These are phyloP conservation scores for Colletotrichum sp. DNA, from an alignment of 2,329 filamentous ascomycete genomes.

Conservation along the genomic window DNA sequence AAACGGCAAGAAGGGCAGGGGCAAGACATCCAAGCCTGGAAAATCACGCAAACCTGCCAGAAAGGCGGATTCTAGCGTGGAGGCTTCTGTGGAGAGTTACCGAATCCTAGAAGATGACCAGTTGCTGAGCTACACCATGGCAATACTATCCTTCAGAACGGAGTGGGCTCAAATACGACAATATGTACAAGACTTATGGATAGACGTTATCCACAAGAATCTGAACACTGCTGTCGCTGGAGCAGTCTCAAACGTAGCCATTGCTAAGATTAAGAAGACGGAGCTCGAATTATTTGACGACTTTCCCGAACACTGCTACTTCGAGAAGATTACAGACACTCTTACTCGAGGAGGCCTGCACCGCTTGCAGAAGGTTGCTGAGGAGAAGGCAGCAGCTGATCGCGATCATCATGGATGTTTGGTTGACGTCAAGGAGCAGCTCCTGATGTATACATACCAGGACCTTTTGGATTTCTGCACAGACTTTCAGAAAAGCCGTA, in stretches of 20 bases:
- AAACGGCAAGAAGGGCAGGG: background rate
- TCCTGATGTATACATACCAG: conserved; percentile 45
- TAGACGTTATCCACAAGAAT: background rate
- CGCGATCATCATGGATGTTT: background rate
- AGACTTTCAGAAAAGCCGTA: conserved; percentile 49
- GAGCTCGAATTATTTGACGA: background rate
- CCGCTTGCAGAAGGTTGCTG: background rate
- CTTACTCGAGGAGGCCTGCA: background rate
- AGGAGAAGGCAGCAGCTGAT: background rate
- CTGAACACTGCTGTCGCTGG: background rate
- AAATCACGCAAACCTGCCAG: background rate
- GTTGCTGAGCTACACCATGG: background rate
- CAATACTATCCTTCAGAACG: background rate
- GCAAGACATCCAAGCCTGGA: background rate
- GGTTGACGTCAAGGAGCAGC: conserved; percentile 48
- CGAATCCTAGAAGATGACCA: background rate
- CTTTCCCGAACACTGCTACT: background rate
- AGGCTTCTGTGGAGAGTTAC: background rate
- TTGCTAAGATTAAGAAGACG: background rate
- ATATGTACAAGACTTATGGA: background rate
- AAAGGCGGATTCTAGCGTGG: background rate
- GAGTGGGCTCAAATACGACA: background rate
- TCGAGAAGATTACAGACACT: background rate
- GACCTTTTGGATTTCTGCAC: conserved; percentile 48
- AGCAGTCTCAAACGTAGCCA: background rate